phyloP scores from a whole-genome alignment of 2,329 filamentous ascomycete genomes.

The Didymosphaeria variabile region DNA sequence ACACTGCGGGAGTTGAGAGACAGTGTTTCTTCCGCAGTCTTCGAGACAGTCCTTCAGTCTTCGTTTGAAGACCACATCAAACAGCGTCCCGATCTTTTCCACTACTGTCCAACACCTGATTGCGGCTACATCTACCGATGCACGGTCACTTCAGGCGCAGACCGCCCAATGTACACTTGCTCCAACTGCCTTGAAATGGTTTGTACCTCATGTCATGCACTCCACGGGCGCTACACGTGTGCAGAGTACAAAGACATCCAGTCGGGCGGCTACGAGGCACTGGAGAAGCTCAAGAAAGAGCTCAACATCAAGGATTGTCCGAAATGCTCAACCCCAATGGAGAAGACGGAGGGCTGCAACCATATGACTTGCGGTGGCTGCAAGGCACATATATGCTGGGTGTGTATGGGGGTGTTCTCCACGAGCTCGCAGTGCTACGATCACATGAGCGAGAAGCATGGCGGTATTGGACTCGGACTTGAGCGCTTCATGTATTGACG shows the following conservation, averaged over 20 bases:
- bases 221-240: conserved; percentile 30
- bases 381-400: conserved; percentile 59
- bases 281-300: conserved; percentile 27
- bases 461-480: neutral
- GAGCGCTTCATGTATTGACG: neutral
- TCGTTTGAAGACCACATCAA: conserved; percentile 22
- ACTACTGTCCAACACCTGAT: conserved; percentile 56
- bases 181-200: conserved; percentile 40
- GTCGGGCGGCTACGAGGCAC: conserved; percentile 26
- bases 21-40: conserved; percentile 18
- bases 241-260: conserved; percentile 34
- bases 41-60: conserved; percentile 17
- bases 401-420: conserved; percentile 53
- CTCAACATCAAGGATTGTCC: conserved; percentile 36
- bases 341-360: conserved; percentile 59
- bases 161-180: conserved; percentile 44
- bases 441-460: conserved; percentile 18
- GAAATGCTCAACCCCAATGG: conserved; percentile 50
- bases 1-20: conserved; percentile 14
- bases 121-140: conserved; percentile 56
- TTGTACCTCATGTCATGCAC: conserved; percentile 33
- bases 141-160: conserved; percentile 7
- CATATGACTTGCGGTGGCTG: conserved; percentile 58
- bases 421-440: conserved; percentile 19
- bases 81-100: conserved; percentile 30